phyloP scores from a whole-genome alignment of 306 rosid genomes.

The Quercus wislizeni region DNA sequence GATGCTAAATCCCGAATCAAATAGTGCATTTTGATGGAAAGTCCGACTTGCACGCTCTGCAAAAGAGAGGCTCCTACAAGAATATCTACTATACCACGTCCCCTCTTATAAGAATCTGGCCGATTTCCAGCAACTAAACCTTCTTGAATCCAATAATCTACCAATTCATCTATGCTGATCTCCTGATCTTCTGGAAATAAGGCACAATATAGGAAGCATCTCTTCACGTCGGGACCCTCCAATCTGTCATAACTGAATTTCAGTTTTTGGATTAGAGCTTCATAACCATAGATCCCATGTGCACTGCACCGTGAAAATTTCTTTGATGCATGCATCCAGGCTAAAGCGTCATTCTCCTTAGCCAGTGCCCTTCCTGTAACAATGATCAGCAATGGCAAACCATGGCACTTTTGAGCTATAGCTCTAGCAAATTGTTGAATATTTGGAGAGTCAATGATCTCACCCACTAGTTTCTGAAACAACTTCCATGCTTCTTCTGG shows the following conservation, averaged over 20 bases:
- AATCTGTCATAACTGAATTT: constrained; percentile 6
- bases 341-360: background rate
- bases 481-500: background rate
- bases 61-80: background rate
- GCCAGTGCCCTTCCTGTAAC: background rate
- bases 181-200: background rate
- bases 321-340: background rate
- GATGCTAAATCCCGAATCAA: background rate
- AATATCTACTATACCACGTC: background rate
- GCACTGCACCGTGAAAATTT: background rate
- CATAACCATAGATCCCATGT: background rate
- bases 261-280: background rate
- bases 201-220: background rate
- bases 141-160: background rate
- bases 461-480: background rate
- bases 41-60: background rate
- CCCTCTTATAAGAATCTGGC: background rate
- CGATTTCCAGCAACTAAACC: background rate
- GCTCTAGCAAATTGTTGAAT: background rate
- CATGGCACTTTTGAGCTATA: background rate
- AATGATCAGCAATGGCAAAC: background rate
- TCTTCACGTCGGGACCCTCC: background rate
- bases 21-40: background rate
- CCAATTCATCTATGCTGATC: background rate
- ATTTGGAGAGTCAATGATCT: background rate